Conservation (phyloP, 768 basidiomycete species). For the Sporobolomyces phaffii region DNA sequence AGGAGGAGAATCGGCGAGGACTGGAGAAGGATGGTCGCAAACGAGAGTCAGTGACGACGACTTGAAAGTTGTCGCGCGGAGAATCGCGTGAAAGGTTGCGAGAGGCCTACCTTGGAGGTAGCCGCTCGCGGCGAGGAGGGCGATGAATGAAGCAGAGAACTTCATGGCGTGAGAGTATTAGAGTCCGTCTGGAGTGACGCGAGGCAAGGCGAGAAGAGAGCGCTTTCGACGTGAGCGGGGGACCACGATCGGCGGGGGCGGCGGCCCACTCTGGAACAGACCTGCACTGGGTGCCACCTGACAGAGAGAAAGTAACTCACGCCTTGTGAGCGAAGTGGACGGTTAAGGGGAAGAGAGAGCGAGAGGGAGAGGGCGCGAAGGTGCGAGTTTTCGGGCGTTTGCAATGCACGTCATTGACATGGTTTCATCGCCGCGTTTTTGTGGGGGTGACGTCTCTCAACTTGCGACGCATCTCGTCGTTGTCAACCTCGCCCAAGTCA, state of each 20-base stretch:
- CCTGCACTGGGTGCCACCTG: too few species aligned
- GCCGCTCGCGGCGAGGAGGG: conserved; percentile 14
- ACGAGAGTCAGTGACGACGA: neutral
- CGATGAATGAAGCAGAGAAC: conserved; percentile 19
- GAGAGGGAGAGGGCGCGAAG: neutral
- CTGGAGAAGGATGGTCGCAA: neutral
- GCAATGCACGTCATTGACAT: too few species aligned
- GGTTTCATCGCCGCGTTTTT: too few species aligned
- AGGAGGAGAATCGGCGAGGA: conserved; percentile 14
- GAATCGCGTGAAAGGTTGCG: neutral
- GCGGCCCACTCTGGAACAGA: too few species aligned
- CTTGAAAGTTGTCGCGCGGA: too few species aligned
- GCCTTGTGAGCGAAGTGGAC: conserved; percentile 9
- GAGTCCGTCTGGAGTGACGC: neutral
- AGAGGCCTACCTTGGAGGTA: conserved; percentile 1
- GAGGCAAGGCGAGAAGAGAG: neutral
- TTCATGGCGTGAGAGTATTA: conserved; percentile 1
- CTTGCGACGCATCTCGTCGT: neutral
- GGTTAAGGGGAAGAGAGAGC: neutral
- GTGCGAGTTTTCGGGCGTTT: too few species aligned
- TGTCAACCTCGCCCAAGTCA: neutral
- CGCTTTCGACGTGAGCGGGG: too few species aligned
- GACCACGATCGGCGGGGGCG: too few species aligned
- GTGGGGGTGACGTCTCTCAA: too few species aligned
- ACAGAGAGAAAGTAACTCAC: too few species aligned